Base-by-base conservation (phyloP, 2,329 filamentous ascomycete species). In the Fusarium foetens region DNA sequence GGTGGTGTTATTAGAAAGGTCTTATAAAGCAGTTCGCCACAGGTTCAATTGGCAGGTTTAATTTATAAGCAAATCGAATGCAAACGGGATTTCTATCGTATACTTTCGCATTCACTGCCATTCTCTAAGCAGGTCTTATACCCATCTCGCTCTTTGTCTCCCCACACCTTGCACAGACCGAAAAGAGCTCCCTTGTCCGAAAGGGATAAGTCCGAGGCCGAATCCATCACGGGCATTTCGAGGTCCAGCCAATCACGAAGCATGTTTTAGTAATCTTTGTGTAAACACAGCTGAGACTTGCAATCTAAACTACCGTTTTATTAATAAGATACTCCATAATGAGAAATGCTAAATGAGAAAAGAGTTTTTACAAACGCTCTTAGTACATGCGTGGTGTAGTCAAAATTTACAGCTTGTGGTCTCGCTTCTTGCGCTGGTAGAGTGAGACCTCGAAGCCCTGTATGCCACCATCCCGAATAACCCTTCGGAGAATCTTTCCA, bases 401-500 rank as follows among this genome's bases (percentile, higher is more conserved):
- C 16, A 19, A 33, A 23, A 7, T 17, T 19, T 58, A 74, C 57
- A 74, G 67, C 59, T 73, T 74, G 55, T 73, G 60, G 54, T 76
- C 54, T 29, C 75, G 65, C 64, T 69, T 75, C 71, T 76, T 77
- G 23, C 71, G 72, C 31, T 77, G 71, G 71, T 77, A 77, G 4
- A 76, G 68, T 41, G 63, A 54, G 53, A 77, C 73, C 29, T 74
- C 79, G n/a, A 80, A 66, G n/a, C 75, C 78, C 75, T 73, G 73
- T 72, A 83, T 81, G 45, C 81, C 72, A 17, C 83, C 79, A 36
- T 85, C 83, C 54, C 82, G 80, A 77, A 86, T 76, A 42, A 85
- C 66, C 54, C 84, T 77, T 25, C 85, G 79, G 57, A 86, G 71
- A 41, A 86, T 85, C 80, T 86, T 86, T 2, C 85, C 85, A 46